Percentiles rank a stretch among this genome's conserved stretches.
Evolutionary conservation across 1,139 yeast species (phyloP).

Genomic region (Candida sp.): DNA sequence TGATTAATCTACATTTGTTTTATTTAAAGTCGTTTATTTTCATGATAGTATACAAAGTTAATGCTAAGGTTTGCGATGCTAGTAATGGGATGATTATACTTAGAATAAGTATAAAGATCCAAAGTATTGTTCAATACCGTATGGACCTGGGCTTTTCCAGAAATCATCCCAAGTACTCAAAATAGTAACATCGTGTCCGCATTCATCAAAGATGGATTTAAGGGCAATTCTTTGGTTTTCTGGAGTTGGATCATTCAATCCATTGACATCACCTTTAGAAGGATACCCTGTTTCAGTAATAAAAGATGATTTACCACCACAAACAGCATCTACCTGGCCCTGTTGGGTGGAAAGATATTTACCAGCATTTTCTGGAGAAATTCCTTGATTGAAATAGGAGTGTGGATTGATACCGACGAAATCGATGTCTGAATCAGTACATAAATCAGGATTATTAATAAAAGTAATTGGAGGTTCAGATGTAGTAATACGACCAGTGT

Average conservation of each 20-base stretch:
- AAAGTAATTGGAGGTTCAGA: constrained; percentile 84
- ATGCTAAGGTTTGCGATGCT: background rate
- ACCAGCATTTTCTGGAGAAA: constrained; percentile 69
- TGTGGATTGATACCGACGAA: constrained; percentile 86
- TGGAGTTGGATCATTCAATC: constrained; percentile 65
- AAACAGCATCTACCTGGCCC: constrained; percentile 45
- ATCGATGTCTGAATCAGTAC: constrained; percentile 66
- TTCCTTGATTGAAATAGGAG: constrained; percentile 68
- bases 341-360: constrained; percentile 65
- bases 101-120: constrained; percentile 56
- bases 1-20: background rate
- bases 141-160: constrained; percentile 88
- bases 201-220: constrained; percentile 50
- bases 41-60: background rate
- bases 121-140: constrained; percentile 82
- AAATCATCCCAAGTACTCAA: constrained; percentile 74
- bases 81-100: background rate
- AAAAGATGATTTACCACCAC: constrained; percentile 48
- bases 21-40: background rate
- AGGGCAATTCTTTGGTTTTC: constrained; percentile 74
- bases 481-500: constrained; percentile 72
- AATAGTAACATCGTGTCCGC: constrained; percentile 62
- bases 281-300: constrained; percentile 94
- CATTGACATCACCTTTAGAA: constrained; percentile 65
- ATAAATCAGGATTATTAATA: constrained; percentile 59